These are phyloP conservation scores for Pseudofabraea citricarpa DNA, from an alignment of 2,329 filamentous ascomycete genomes.

Conservation along the genomic window DNA sequence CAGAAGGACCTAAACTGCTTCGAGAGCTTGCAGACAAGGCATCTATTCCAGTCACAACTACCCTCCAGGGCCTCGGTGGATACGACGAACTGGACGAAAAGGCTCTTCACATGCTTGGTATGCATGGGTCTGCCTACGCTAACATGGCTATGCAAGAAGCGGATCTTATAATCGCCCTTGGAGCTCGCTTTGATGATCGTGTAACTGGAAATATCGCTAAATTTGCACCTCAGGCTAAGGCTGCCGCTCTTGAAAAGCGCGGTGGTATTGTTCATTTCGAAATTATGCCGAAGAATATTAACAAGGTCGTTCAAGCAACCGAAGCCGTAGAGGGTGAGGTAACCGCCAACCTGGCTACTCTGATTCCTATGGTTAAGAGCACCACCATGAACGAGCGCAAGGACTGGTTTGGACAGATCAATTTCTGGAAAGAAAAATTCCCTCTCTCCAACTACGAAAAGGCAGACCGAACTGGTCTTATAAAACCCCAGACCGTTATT, in stretches of 20 bases:
- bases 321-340: constrained; percentile 95
- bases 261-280: constrained; percentile 98
- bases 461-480: constrained; percentile 68
- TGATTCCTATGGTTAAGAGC: constrained; percentile 67
- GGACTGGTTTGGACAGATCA: constrained; percentile 88
- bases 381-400: constrained; percentile 61
- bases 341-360: constrained; percentile 66
- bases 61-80: constrained; percentile 85
- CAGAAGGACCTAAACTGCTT: constrained; percentile 74
- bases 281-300: constrained; percentile 99
- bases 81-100: constrained; percentile 93
- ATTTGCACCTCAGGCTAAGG: constrained; percentile 85
- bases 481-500: constrained; percentile 93
- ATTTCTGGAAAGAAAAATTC: constrained; percentile 86
- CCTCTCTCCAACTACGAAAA: constrained; percentile 79
- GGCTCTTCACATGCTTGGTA: constrained; percentile 95
- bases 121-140: constrained; percentile 96
- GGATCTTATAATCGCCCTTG: constrained; percentile 91
- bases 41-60: constrained; percentile 91
- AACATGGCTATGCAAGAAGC: constrained; percentile 98
- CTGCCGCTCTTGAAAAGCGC: constrained; percentile 75
- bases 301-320: constrained; percentile 96
- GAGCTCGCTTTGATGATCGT: constrained; percentile 92
- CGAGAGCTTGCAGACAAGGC: constrained; percentile 87
- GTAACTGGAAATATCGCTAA: constrained; percentile 78